A percentile compares a stretch with the other conserved stretches of the same genome.
Evolutionary conservation across 768 basidiomycete genomes (phyloP).

Genomic region (Tephrocybe sp.): DNA sequence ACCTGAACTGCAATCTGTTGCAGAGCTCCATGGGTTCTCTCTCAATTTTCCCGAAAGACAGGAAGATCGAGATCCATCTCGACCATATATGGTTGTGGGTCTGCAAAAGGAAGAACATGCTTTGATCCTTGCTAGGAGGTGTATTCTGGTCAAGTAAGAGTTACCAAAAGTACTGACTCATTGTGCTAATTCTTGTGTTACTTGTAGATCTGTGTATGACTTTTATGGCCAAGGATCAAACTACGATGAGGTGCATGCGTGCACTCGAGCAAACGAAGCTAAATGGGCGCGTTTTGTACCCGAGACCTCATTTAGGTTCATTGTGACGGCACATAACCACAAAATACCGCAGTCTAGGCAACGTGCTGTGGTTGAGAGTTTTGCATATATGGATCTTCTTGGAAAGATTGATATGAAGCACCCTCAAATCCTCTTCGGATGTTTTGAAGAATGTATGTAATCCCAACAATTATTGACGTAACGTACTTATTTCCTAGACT

Average conservation of each 20-base stretch:
- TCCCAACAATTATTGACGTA: neutral
- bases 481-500: constrained; percentile 35
- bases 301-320: constrained; percentile 80
- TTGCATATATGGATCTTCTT: constrained; percentile 80
- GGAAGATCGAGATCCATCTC: constrained; percentile 49
- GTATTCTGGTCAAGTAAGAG: constrained; percentile 78
- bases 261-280: constrained; percentile 39
- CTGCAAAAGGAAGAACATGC: constrained; percentile 76
- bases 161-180: neutral
- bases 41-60: constrained; percentile 46
- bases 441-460: constrained; percentile 85
- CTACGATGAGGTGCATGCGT: constrained; percentile 70
- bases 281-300: constrained; percentile 62
- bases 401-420: constrained; percentile 82
- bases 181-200: constrained; percentile 3
- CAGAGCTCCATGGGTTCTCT: constrained; percentile 70
- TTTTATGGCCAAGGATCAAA: constrained; percentile 70
- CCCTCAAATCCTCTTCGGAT: constrained; percentile 70
- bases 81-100: constrained; percentile 75
- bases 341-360: constrained; percentile 70
- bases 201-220: constrained; percentile 68
- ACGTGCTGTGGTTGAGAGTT: constrained; percentile 69
- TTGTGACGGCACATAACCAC: constrained; percentile 73
- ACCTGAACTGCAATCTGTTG: constrained; percentile 78
- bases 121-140: constrained; percentile 66